Evolutionary conservation across 2,329 filamentous ascomycete species (phyloP).

Genomic region (Fusarium sp.): DNA sequence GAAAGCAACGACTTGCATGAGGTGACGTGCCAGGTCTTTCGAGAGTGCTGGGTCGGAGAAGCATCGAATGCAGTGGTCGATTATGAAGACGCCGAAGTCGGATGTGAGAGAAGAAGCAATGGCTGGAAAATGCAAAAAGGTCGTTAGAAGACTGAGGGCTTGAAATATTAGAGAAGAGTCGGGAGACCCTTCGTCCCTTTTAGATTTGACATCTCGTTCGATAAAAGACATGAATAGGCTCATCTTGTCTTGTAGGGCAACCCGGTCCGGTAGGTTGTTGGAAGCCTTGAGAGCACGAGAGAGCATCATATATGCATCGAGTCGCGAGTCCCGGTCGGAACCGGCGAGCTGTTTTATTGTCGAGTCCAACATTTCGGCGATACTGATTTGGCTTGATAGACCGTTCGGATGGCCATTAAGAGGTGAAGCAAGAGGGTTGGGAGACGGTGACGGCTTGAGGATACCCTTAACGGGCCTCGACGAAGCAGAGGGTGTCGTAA

Average conservation of each 20-base stretch:
- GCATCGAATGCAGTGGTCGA: constrained; percentile 81
- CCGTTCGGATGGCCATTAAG: constrained; percentile 55
- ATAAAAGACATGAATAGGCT: constrained; percentile 82
- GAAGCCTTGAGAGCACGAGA: constrained; percentile 81
- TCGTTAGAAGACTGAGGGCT: constrained; percentile 79
- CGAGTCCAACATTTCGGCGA: constrained; percentile 86
- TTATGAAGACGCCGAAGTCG: constrained; percentile 81
- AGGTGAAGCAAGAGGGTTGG: constrained; percentile 55
- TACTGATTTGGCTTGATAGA: constrained; percentile 58
- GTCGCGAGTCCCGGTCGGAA: constrained; percentile 73
- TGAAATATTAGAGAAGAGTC: constrained; percentile 80
- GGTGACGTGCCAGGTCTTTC: constrained; percentile 81
- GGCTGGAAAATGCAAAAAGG: constrained; percentile 79
- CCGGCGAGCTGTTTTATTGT: constrained; percentile 83
- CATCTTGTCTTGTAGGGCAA: constrained; percentile 80
- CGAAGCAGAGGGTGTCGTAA: constrained; percentile 53
- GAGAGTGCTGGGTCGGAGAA: constrained; percentile 75
- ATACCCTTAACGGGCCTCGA: constrained; percentile 72
- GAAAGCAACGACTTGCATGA: constrained; percentile 82
- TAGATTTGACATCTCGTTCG: constrained; percentile 78
- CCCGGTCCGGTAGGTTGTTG: constrained; percentile 80
- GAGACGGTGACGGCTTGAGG: constrained; percentile 74
- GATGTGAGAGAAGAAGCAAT: constrained; percentile 76
- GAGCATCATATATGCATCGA: constrained; percentile 89
- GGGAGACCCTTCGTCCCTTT: constrained; percentile 61